Conservation (phyloP, 148 eudicot species). For the Euryodendron excelsum region DNA sequence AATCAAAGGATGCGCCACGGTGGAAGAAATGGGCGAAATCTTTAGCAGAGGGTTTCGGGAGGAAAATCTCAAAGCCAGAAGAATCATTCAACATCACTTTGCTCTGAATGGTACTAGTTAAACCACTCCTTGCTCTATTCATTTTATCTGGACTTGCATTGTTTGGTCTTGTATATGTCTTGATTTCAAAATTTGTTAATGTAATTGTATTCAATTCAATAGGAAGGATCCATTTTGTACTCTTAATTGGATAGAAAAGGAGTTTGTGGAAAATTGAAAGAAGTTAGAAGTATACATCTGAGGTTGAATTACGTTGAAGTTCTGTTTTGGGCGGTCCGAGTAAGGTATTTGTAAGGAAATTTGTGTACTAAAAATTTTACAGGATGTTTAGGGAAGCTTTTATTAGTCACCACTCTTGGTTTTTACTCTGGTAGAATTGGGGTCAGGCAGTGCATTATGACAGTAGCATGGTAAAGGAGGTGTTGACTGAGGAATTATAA, state of each 20-base stretch:
- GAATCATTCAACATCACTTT: constrained; percentile 55
- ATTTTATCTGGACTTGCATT: not conserved
- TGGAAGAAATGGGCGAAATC: constrained; percentile 72
- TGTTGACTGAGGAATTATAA: not conserved
- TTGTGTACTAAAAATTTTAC: no score
- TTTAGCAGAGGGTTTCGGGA: constrained; percentile 41
- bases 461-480: not conserved
- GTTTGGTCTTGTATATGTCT: not conserved
- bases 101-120: constrained; percentile 45
- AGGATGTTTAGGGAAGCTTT: no score
- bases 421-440: not conserved
- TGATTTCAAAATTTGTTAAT: not conserved
- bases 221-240: not conserved
- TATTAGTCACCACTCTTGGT: not conserved
- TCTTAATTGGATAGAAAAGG: not conserved
- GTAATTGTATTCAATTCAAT: not conserved
- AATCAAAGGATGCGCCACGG: constrained; percentile 55
- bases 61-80: constrained; percentile 48
- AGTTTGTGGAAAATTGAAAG: not conserved
- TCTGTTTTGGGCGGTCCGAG: not conserved
- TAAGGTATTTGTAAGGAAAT: not conserved
- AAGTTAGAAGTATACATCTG: not conserved
- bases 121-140: not conserved
- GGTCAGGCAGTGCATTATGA: not conserved
- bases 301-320: not conserved